phyloP scores from a whole-genome alignment of 495 filamentous ascomycete species.

The Pseudoneurospora amorphoporcata region DNA sequence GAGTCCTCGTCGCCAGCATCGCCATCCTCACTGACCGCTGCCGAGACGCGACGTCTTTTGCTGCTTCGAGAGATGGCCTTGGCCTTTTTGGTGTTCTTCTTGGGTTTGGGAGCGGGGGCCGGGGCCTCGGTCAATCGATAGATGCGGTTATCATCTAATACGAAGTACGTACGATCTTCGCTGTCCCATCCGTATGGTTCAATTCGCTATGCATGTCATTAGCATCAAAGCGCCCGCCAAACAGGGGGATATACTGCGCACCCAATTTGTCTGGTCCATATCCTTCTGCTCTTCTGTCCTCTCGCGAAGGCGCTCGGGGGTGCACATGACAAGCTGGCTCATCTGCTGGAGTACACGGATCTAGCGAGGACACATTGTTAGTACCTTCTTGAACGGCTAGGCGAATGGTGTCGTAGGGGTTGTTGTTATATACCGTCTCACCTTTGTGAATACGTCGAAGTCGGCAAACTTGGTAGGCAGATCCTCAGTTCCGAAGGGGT shows the following conservation, averaged over 20 bases:
- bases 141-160: constrained; percentile 87
- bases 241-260: constrained; percentile 29
- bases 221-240: background rate
- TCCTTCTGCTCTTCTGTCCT: constrained; percentile 77
- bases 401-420: background rate
- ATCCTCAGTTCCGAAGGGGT: constrained; percentile 81
- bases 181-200: constrained; percentile 85
- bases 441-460: constrained; percentile 76
- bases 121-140: constrained; percentile 73
- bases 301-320: constrained; percentile 74
- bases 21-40: constrained; percentile 42
- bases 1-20: constrained; percentile 39
- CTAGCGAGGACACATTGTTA: constrained; percentile 16
- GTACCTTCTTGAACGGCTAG: background rate
- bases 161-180: constrained; percentile 74
- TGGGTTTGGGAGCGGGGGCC: constrained; percentile 52
- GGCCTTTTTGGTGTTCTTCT: constrained; percentile 66
- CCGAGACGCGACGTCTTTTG: constrained; percentile 62
- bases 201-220: constrained; percentile 56
- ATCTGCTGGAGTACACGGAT: constrained; percentile 85
- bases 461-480: constrained; percentile 59
- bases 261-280: constrained; percentile 74
- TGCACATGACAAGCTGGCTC: constrained; percentile 80
- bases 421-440: constrained; percentile 11
- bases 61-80: constrained; percentile 56